These are phyloP conservation scores for Amorphotheca resinae DNA, from an alignment of 495 filamentous ascomycete species.

Conservation along the genomic window DNA sequence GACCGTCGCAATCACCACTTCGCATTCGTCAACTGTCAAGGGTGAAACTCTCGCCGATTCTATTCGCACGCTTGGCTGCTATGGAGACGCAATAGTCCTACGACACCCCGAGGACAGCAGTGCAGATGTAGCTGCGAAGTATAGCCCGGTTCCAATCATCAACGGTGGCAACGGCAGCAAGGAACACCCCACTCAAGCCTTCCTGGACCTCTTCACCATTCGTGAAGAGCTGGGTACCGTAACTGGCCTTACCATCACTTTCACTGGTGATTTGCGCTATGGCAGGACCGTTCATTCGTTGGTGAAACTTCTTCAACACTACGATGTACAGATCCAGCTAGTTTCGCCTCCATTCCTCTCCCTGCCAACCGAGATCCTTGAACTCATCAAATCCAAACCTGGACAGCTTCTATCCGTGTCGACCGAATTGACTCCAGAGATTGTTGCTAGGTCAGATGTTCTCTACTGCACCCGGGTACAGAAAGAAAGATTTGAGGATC, in stretches of 20 bases:
- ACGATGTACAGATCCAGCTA: slow-evolving; percentile 86
- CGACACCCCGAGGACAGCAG: slow-evolving; percentile 77
- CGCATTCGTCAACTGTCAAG: slow-evolving; percentile 77
- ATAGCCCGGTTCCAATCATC: slow-evolving; percentile 80
- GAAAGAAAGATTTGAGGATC: slow-evolving; percentile 80
- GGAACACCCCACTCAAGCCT: slow-evolving; percentile 95
- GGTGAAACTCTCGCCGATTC: slow-evolving; percentile 90
- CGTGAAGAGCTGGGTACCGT: slow-evolving; percentile 94
- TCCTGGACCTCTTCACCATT: slow-evolving; percentile 98
- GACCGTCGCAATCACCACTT: slow-evolving; percentile 63
- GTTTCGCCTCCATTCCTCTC: slow-evolving; percentile 70
- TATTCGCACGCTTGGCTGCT: slow-evolving; percentile 83
- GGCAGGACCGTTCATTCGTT: slow-evolving; percentile 92
- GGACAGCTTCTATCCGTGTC: slow-evolving; percentile 65
- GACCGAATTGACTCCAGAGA: slow-evolving; percentile 68
- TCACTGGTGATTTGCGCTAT: slow-evolving; percentile 83
- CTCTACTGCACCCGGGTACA: slow-evolving; percentile 94
- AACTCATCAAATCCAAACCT: slow-evolving; percentile 54
- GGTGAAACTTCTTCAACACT: slow-evolving; percentile 83
- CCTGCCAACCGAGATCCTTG: slow-evolving; percentile 60
- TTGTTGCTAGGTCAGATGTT: slow-evolving; percentile 73
- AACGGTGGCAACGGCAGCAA: slow-evolving; percentile 92
- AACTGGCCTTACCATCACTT: slow-evolving; percentile 87
- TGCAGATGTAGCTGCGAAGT: slow-evolving; percentile 69
- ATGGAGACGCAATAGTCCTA: slow-evolving; percentile 86